Evolutionary conservation across 164 flowering plant genomes (phyloP), one percentile per base, ranked within the genome.

Genomic region (Aristolochia californica): DNA sequence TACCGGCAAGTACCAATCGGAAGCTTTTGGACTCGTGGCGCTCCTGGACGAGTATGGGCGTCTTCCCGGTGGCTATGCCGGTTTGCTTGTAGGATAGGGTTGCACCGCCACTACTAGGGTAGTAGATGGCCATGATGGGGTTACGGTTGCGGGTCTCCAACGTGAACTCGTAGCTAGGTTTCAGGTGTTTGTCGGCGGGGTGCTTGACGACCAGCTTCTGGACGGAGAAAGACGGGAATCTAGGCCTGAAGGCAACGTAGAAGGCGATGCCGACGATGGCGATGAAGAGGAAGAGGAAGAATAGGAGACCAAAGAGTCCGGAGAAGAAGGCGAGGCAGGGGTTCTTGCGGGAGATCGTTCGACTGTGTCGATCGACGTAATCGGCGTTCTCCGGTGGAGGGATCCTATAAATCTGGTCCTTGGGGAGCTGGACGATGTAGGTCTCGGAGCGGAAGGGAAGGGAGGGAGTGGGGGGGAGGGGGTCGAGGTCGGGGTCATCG

Each of bases 371-470:
- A 17, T 83, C 76, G 14, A 53, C 74, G 23, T 78, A 60, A 13
- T 55, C 9, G 48, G 91, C 84, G 56, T 87, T 78, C 34, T 83
- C 84, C 0, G 85, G 87, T 0, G 89, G 85, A 0, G 91, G 89
- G 9, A 84, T 73, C 5, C 85, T 83, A 55, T 81, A 87, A 53
- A 87, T 71, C 68, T 80, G 87, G 26, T 83, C 87, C 54, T 78
- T 82, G 12, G 89, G 87, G 63, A 81, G 47, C 50, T 78, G 88
- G 38, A 87, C 77, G 4, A 87, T 70, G 72, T 77, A 83, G 47
- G 83, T 81, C 5, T 71, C 81, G 0, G 69, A 13, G 2, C 56
- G 50, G 45, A 44, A 53, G 1, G 21, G 56, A 24, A 48, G 45
- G 16, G 21, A 43, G n/a, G 57, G 15, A 3, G 62, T 13, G n/a